phyloP scores from a whole-genome alignment of 257 asterid genomes.

The Jaltomata sinuosa region DNA sequence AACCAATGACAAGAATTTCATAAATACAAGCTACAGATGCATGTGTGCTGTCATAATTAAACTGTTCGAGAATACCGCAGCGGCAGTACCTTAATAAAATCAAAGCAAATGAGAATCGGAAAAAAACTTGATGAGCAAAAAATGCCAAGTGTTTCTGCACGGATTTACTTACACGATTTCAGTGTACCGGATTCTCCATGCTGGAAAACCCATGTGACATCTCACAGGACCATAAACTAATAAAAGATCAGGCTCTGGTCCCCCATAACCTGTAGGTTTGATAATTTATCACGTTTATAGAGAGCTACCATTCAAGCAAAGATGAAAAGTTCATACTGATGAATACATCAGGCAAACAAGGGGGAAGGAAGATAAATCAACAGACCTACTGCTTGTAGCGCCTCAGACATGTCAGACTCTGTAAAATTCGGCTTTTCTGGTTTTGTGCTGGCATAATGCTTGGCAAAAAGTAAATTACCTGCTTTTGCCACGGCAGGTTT shows the following conservation, averaged over 20 bases:
- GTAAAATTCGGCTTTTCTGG: slow-evolving; percentile 41
- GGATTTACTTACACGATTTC: slow-evolving; percentile 74
- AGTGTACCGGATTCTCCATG: slow-evolving; percentile 94
- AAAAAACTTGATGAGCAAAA: neutral
- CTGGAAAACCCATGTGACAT: slow-evolving; percentile 92
- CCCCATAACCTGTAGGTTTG: slow-evolving; percentile 49
- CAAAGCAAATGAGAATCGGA: neutral
- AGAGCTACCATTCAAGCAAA: neutral
- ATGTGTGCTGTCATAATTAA: neutral
- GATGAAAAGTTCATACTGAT: neutral
- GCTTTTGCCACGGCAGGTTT: slow-evolving; percentile 84
- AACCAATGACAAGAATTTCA: neutral
- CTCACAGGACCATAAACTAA: slow-evolving; percentile 82
- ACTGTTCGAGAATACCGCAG: neutral
- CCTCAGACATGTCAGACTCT: slow-evolving; percentile 64
- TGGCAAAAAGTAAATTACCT: slow-evolving; percentile 57
- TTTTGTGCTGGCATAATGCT: slow-evolving; percentile 29
- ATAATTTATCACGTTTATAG: neutral
- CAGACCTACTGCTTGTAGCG: slow-evolving; percentile 62
- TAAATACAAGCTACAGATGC: neutral
- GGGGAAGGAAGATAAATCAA: slow-evolving; percentile 4
- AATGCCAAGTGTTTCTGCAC: neutral
- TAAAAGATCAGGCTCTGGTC: slow-evolving; percentile 74
- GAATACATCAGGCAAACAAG: neutral
- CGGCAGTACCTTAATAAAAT: neutral